Conservation (phyloP, 805 yeast species). For the Lachancea kluyveri region DNA sequence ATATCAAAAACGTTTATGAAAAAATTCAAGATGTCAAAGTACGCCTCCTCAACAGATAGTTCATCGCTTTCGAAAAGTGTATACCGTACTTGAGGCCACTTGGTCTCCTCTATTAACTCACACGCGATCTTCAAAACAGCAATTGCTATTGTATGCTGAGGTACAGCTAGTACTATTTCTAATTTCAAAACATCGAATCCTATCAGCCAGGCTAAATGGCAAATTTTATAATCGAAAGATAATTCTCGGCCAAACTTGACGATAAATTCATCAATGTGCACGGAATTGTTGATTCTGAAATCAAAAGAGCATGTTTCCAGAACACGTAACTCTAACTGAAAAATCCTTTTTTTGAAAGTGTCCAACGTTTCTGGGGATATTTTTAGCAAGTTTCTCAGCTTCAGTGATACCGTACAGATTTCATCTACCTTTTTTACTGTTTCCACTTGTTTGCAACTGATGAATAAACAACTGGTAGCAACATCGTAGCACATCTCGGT, state of each 20-base stretch:
- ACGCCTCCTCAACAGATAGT: conserved; percentile 38
- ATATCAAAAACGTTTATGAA: conserved; percentile 52
- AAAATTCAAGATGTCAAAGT: conserved; percentile 52
- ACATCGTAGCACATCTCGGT: conserved; percentile 50
- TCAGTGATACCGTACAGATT: conserved; percentile 39
- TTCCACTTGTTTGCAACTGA: conserved; percentile 77
- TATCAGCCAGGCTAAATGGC: conserved; percentile 65
- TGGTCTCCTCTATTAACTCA: conserved; percentile 34
- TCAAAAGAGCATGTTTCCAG: conserved; percentile 78
- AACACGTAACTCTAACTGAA: conserved; percentile 62
- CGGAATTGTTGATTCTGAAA: conserved; percentile 49
- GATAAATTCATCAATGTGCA: conserved; percentile 57
- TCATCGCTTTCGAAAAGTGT: conserved; percentile 29
- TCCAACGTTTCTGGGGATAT: conserved; percentile 38
- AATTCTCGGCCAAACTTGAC: conserved; percentile 53
- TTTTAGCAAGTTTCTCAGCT: conserved; percentile 24
- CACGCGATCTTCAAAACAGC: conserved; percentile 58
- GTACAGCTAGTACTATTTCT: conserved; percentile 59
- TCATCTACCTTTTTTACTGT: conserved; percentile 71
- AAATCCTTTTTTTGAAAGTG: conserved; percentile 47
- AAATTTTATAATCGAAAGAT: conserved; percentile 39
- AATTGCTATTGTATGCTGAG: conserved; percentile 71
- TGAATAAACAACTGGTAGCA: conserved; percentile 61
- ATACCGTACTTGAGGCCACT: conserved; percentile 18
- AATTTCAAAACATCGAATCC: conserved; percentile 69